These are phyloP conservation scores for Heritiera fomes DNA, from an alignment of 345 rosid genomes.

Conservation along the genomic window DNA sequence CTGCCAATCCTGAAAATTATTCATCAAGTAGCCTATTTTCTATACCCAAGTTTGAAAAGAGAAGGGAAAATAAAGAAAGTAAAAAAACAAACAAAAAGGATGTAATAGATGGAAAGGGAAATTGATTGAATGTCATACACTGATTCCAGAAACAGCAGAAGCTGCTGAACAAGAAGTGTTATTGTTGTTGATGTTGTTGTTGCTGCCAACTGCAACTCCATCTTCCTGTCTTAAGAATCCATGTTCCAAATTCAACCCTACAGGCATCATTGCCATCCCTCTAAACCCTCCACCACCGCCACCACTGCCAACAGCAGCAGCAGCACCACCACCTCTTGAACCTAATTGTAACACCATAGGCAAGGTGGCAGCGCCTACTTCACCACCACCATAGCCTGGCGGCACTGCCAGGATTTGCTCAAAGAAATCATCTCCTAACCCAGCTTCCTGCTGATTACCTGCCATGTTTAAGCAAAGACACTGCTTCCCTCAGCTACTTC, in stretches of 20 bases:
- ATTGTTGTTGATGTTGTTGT: constrained; percentile 19
- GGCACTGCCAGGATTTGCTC: constrained; percentile 70
- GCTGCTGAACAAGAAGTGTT: constrained; percentile 36
- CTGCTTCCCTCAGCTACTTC: not conserved
- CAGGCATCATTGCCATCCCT: constrained; percentile 38
- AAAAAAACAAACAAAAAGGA: no score
- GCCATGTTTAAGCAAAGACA: constrained; percentile 36
- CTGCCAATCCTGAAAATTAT: constrained; percentile 8
- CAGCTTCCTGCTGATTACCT: constrained; percentile 49
- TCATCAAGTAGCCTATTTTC: not conserved
- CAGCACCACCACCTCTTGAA: constrained; percentile 33
- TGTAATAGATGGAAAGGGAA: no score
- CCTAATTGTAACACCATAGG: constrained; percentile 64
- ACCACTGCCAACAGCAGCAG: not conserved
- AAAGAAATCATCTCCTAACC: constrained; percentile 66
- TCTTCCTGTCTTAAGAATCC: constrained; percentile 46
- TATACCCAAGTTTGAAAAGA: not conserved
- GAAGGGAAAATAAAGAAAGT: not conserved
- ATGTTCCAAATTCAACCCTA: constrained; percentile 45
- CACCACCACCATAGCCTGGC: constrained; percentile 41
- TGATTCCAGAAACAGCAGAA: constrained; percentile 45
- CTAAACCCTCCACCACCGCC: constrained; percentile 27
- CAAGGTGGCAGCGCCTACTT: constrained; percentile 31
- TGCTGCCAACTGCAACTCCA: constrained; percentile 21
- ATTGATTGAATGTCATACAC: constrained; percentile 31